Percentiles rank a stretch among this genome's conserved stretches.
These are phyloP conservation scores for Sugiyamaella lignohabitans DNA, from an alignment of 805 yeast species.

Conservation along the genomic window DNA sequence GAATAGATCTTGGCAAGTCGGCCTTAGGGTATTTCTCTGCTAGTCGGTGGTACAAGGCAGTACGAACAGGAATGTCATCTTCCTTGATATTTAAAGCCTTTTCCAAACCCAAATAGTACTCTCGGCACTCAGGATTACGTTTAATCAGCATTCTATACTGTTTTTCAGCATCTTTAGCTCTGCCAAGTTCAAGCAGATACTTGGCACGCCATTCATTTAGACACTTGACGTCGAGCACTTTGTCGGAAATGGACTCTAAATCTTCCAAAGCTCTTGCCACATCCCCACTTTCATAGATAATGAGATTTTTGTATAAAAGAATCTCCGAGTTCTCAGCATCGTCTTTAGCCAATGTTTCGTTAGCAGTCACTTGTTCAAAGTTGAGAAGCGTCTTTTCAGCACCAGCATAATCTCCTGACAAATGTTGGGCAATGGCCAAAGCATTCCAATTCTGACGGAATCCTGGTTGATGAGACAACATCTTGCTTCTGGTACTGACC, in stretches of 20 bases:
- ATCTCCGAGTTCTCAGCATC: conserved; percentile 77
- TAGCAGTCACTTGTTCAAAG: conserved; percentile 62
- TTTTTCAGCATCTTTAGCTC: conserved; percentile 56
- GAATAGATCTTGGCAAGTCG: conserved; percentile 73
- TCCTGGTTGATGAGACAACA: conserved; percentile 69
- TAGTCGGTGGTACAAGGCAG: conserved; percentile 56
- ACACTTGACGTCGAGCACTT: conserved; percentile 52
- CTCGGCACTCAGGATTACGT: conserved; percentile 76
- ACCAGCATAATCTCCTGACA: conserved; percentile 56
- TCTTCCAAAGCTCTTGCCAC: conserved; percentile 56
- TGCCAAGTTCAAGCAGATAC: conserved; percentile 52
- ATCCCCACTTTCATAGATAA: conserved; percentile 59
- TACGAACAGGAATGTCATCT: conserved; percentile 29
- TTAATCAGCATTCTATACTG: conserved; percentile 63
- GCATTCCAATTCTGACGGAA: conserved; percentile 89
- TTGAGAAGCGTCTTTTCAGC: conserved; percentile 68
- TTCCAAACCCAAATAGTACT: conserved; percentile 64
- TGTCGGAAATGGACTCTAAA: conserved; percentile 47
- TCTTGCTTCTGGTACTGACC: conserved; percentile 56
- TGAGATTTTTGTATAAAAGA: conserved; percentile 59
- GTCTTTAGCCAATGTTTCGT: conserved; percentile 40
- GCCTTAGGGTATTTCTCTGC: conserved; percentile 70
- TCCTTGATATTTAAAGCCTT: conserved; percentile 50
- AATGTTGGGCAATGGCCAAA: conserved; percentile 76
- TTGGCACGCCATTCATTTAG: conserved; percentile 62